Evolutionary conservation across 225 moss, liverwort and hornwort species (phyloP), one percentile per base, ranked within the genome.

Genomic region (Physcomitrium patens): DNA sequence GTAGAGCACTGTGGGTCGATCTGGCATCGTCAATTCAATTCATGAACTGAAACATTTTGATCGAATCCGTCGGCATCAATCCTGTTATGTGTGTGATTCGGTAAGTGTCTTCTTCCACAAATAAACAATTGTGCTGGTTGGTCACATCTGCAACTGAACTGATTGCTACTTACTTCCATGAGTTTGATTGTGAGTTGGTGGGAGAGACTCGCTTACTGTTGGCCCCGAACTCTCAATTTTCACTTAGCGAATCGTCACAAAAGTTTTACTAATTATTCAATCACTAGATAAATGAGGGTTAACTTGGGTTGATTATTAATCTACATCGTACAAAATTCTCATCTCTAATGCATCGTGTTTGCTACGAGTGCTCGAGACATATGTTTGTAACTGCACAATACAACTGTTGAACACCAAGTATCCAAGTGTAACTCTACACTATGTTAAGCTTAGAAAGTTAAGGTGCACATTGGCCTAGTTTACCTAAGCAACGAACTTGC

Each of bases 241-340:
- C 31, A 2, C 2, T 37, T 7, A 37, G 24, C 24, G 24, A 24
- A 24, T 24, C 1, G 1, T 24, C 24, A 24, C 24, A 24, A 24
- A 61, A 10, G 41, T 23, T 16, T 41, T 46, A 48, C 18, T 9
- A 60, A 24, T 3, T 54, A 23, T 24, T 50, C 43, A 44, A 56
- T 15, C 57, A 49, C 73, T 26, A 20, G 8, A 16, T 9, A 19
- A 26, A 3, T 66, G 18, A 66, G 19, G 26, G 0, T 10, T 27
- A 28, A n/a, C 41, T 31, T 53, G 14, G 23, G 59, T 76, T 76
- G 23, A 60, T 28, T 50, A 57, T 22, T 52, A 42, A 14, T 58
- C 54, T 75, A 51, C 49, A 49, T 27, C 50, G 53, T 73, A 73
- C 42, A 73, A 63, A 53, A 49, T 63, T 23, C 44, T 23, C 57